These are phyloP conservation scores for Starmerella potacharoeniae DNA, from an alignment of 805 yeast species.

Conservation along the genomic window DNA sequence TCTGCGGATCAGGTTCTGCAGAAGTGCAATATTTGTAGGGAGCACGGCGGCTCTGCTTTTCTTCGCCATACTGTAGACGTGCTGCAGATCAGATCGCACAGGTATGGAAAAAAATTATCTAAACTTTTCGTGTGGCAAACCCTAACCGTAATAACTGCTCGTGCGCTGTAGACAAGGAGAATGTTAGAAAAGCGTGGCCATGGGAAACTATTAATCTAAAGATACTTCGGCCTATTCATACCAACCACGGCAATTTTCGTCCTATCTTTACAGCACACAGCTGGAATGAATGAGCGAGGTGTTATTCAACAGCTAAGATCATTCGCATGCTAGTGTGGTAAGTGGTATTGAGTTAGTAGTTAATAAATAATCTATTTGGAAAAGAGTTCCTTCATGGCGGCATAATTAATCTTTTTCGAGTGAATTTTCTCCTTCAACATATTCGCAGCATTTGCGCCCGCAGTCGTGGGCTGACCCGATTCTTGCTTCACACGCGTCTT, in stretches of 20 bases:
- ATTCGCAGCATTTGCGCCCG: constrained; percentile 69
- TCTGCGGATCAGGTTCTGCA: constrained; percentile 85
- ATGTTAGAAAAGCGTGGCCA: no score
- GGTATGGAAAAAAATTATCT: neutral
- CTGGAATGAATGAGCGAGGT: no score
- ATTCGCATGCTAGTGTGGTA: no score
- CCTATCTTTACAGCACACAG: no score
- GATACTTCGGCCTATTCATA: no score
- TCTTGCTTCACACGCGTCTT: constrained; percentile 27
- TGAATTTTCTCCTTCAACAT: constrained; percentile 66
- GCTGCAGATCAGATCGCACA: neutral
- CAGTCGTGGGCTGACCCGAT: constrained; percentile 36
- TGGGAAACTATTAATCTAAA: no score
- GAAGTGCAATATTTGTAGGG: constrained; percentile 81
- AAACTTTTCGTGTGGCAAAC: constrained; percentile 1
- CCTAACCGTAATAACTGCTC: neutral
- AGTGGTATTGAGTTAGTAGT: neutral
- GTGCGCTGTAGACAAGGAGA: no score
- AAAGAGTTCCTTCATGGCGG: constrained; percentile 46
- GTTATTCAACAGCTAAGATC: no score
- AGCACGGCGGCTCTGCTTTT: constrained; percentile 83
- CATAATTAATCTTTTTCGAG: constrained; percentile 84
- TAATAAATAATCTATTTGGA: constrained; percentile 10
- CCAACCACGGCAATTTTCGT: no score
- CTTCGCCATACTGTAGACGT: constrained; percentile 52